A percentile compares a stretch with the other conserved stretches of the same genome.
These are phyloP conservation scores for Pseudogymnoascus sp. DNA, from an alignment of 2,329 filamentous ascomycete genomes.

Conservation along the genomic window DNA sequence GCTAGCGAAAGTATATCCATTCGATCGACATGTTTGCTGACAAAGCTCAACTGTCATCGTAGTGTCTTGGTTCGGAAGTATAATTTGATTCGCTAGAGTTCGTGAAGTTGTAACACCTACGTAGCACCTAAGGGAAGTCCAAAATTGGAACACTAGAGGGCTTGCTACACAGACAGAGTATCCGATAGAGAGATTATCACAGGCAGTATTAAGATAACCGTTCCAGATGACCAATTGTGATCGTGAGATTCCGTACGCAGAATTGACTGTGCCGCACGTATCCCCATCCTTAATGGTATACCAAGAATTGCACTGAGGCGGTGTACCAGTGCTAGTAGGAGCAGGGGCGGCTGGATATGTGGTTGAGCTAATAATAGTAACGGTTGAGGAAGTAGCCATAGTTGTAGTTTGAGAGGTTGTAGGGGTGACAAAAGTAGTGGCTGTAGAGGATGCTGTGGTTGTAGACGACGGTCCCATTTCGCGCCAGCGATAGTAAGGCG, in stretches of 20 bases:
- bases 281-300: neutral
- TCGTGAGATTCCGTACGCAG: neutral
- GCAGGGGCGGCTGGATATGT: neutral
- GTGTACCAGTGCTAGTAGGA: neutral
- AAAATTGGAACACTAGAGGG: neutral
- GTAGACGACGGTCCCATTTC: too few species aligned
- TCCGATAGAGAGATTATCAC: neutral
- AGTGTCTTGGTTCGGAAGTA: neutral
- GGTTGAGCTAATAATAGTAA: neutral
- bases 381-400: neutral
- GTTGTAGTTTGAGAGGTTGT: neutral
- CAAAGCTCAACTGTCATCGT: neutral
- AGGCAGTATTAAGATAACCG: neutral
- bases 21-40: neutral
- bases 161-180: neutral
- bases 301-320: slow-evolving; percentile 1
- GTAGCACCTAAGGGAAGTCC: neutral
- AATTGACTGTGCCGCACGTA: neutral
- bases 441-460: too few species aligned
- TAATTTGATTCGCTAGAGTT: neutral
- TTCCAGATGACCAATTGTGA: neutral
- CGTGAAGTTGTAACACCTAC: neutral
- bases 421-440: neutral
- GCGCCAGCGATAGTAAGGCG: too few species aligned
- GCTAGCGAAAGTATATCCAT: neutral